Conservation (phyloP, 2,329 filamentous ascomycete genomes). For the Akanthomyces muscarius region DNA sequence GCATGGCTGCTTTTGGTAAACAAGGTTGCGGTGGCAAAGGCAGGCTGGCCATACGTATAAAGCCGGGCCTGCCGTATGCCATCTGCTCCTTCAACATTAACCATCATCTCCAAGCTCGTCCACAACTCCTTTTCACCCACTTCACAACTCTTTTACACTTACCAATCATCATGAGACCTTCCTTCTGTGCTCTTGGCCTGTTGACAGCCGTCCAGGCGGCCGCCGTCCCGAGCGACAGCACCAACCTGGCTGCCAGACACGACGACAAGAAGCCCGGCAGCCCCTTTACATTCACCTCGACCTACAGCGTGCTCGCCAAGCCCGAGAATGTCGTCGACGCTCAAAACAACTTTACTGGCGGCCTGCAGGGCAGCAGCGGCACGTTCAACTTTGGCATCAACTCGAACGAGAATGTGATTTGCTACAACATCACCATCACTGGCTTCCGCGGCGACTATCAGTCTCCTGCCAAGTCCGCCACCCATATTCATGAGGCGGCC, state of each 20-base stretch:
- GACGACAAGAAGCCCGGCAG: not conserved
- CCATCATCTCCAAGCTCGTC: not conserved
- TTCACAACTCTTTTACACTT: not conserved
- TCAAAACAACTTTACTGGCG: conserved; percentile 35
- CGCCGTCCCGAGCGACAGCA: not conserved
- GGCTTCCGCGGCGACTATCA: conserved; percentile 47
- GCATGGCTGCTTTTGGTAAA: not conserved
- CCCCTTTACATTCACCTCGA: conserved; percentile 44
- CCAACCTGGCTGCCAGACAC: not conserved
- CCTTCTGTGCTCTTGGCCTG: not conserved
- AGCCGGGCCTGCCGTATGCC: not conserved
- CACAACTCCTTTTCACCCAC: not conserved
- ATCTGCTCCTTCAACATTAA: not conserved
- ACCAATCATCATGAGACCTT: not conserved
- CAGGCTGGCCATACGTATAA: not conserved
- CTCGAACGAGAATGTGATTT: conserved; percentile 38
- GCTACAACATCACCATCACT: conserved; percentile 48
- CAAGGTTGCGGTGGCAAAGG: not conserved
- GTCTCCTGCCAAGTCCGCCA: conserved; percentile 48
- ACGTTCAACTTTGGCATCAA: conserved; percentile 53
- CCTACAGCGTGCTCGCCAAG: conserved; percentile 43
- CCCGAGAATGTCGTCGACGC: conserved; percentile 47
- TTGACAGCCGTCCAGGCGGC: not conserved
- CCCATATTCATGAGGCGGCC: conserved; percentile 50
- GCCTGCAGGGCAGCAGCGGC: conserved; percentile 41